Conservation (phyloP, 83 land plant genomes). For the Larix sibirica region DNA sequence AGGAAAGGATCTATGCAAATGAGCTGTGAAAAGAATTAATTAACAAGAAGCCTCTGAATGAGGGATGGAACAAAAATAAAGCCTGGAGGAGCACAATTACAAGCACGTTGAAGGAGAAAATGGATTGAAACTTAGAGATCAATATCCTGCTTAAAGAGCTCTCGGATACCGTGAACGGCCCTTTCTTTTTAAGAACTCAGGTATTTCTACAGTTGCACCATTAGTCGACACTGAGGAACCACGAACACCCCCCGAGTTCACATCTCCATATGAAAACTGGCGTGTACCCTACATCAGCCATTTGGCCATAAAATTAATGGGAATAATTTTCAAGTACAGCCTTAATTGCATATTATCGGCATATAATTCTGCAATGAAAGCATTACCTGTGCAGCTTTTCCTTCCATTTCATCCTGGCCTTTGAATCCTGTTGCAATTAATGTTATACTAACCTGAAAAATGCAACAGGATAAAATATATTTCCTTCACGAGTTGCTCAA, state of each 20-base stretch:
- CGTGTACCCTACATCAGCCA: constrained; percentile 38
- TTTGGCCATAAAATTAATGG: neutral
- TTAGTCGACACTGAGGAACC: constrained; percentile 48
- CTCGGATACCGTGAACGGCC: constrained; percentile 86
- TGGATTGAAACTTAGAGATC: neutral
- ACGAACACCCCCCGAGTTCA: constrained; percentile 35
- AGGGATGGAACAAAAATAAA: constrained; percentile 6
- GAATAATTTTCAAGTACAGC: neutral
- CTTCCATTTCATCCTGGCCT: constrained; percentile 83
- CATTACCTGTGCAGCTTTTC: constrained; percentile 51
- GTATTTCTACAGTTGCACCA: constrained; percentile 78
- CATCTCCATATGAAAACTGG: constrained; percentile 47
- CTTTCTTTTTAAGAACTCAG: constrained; percentile 90
- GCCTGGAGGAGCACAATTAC: neutral
- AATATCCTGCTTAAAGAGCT: constrained; percentile 20
- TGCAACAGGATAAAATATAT: constrained; percentile 13
- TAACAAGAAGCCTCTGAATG: neutral
- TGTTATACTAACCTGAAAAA: constrained; percentile 90
- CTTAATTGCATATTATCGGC: neutral
- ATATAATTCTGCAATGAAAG: neutral
- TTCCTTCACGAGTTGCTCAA: neutral
- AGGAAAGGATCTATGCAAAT: neutral
- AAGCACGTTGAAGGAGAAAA: neutral
- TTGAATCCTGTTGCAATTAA: constrained; percentile 95
- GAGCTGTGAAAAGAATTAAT: neutral